These are phyloP conservation scores for Alternaria conjuncta DNA, from an alignment of 2,329 filamentous ascomycete species.

Conservation along the genomic window DNA sequence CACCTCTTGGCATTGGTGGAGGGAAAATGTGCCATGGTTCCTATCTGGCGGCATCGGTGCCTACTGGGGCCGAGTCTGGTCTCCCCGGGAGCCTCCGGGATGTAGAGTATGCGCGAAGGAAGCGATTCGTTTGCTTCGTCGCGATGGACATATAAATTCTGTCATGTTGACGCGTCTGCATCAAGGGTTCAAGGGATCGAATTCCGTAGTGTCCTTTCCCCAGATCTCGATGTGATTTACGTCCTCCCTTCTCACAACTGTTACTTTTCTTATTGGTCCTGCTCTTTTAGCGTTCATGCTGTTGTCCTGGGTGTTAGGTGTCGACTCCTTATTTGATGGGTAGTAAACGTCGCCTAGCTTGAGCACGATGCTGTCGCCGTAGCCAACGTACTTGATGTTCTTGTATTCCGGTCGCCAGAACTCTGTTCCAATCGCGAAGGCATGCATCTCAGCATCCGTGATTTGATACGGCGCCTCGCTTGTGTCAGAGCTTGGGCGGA, in stretches of 20 bases:
- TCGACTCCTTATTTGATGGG: slow-evolving; percentile 20
- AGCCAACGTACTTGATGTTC: slow-evolving; percentile 48
- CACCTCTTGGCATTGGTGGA: neutral
- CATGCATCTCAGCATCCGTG: slow-evolving; percentile 41
- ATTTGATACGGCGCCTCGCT: slow-evolving; percentile 28
- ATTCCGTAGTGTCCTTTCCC: slow-evolving; percentile 50
- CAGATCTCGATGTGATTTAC: slow-evolving; percentile 55
- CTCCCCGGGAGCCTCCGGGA: neutral
- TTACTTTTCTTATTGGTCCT: slow-evolving; percentile 42
- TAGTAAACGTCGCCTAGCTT: slow-evolving; percentile 44
- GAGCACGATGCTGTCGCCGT: slow-evolving; percentile 48
- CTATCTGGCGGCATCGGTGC: neutral
- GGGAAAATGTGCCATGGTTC: neutral
- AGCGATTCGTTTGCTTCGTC: neutral
- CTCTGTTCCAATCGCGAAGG: slow-evolving; percentile 42
- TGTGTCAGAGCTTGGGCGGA: slow-evolving; percentile 33
- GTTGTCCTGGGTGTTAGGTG: slow-evolving; percentile 24
- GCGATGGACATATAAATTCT: neutral
- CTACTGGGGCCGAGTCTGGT: neutral
- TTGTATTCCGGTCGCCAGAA: slow-evolving; percentile 44
- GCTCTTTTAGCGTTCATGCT: slow-evolving; percentile 33
- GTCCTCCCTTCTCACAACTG: slow-evolving; percentile 40
- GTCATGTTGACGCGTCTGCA: neutral
- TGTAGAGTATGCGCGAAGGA: neutral
- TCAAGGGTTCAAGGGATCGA: slow-evolving; percentile 39